Evolutionary conservation across 2,329 filamentous ascomycete genomes (phyloP), one percentile per base, ranked within the genome.

Genomic region (Hymenoscyphus occultus): DNA sequence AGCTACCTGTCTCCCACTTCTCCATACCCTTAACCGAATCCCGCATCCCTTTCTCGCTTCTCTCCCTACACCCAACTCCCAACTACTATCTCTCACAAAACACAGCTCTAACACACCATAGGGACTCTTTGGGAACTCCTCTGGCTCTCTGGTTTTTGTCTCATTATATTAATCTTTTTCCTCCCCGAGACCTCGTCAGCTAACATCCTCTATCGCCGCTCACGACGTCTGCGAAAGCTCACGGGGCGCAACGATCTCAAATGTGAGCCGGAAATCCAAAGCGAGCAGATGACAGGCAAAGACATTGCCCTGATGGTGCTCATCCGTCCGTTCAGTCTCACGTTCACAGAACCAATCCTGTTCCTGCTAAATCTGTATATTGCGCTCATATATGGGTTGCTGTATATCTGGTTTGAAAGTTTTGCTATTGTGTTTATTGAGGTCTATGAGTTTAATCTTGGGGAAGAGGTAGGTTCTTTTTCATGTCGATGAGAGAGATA

Each of bases 401-500:
- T 85, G 76, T 86, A 85, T 71, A 81, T 81, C 60, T 89, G 82
- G 78, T 90, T 90, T 72, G 86, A 90, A 72, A 83, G 83, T 16
- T 89, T 90, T 75, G 64, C 65, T 7, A 79, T 88, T n/a, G 85
- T 90, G 64, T 90, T 87, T 74, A 79, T 80, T 2, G 80, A 79
- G 35, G 78, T 83, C 70, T 89, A 90, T 74, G 74, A 77, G 71
- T 88, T 90, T 81, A 83, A 80, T 66, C 75, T 84, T 1, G 85
- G 85, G 31, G 72, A 85, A 65, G 76, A 84, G 66, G 35, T 35
- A 35, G 28, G 28, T 28, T 22, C 22, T 28, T 28, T 28, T 28
- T 28, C 28, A 3, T 28, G 28, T 28, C 28, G 28, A 28, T 28
- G 28, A 3, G 28, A 28, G 28, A 28, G 28, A 28, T 28, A 28